Evolutionary conservation across 1,284 basidiomycete genomes (phyloP), one percentile per base, ranked within the genome.

Genomic region (Cryptococcus hybrid): DNA sequence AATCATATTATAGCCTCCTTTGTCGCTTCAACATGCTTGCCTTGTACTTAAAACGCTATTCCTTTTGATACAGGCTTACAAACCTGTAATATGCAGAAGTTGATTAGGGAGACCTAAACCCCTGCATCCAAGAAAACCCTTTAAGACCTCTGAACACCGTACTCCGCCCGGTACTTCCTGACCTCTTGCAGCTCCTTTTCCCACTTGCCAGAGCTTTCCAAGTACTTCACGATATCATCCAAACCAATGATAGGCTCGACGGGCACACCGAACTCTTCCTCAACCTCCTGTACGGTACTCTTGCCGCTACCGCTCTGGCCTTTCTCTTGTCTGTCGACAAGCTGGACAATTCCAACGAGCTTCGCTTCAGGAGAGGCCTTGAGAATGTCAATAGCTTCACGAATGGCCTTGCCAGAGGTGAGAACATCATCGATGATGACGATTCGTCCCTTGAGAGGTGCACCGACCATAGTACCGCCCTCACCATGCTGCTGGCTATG

Each of bases 341-440:
- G 84, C 73, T 94, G 87, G 12, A 96, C 84, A n/a, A 97, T 90
- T 5, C 95, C 95, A 0, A 92, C 89, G 15, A 97, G 86, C 57
- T 88, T 80, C 0, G 90, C 88, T 13, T 86, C 90, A 11, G 75
- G 77, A 53, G 85, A 82, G 40, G 78, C 74, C 49, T 76, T 76
- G 42, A 96, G 86, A 15, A 86, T 84, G 48, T 86, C 84, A 56
- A 95, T 88, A 1, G 91, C 88, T 52, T 85, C 83, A 15, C 92
- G 84, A 43, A 94, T 87, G 0, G 92, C 93, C n/a, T 88, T 95
- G 11, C 95, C 95, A 9, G 90, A 87, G 0, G 96, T 98, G 81
- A 98, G 93, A 51, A 99, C 96, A 67, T 99, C 95, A 81, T 99
- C 95, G 43, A 98, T 82, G 54, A 97, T 85, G 49, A 98, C 84